Evolutionary conservation across 768 basidiomycete genomes (phyloP).

Genomic region (Pisolithus albus): DNA sequence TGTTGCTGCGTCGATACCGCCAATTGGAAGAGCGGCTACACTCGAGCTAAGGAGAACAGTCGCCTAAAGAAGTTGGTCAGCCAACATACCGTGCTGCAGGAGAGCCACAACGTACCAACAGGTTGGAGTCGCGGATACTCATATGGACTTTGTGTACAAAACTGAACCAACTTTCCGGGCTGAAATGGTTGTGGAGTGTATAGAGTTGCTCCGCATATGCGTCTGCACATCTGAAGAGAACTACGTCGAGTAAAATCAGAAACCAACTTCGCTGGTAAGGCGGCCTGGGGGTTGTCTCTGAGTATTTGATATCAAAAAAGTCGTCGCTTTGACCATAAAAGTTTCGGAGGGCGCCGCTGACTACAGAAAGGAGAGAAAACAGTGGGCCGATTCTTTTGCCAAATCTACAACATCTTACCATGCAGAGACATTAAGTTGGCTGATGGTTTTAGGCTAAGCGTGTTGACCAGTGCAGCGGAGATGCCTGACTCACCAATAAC

Average conservation of each 20-base stretch:
- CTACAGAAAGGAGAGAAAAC: slow-evolving; percentile 2
- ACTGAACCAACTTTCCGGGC: slow-evolving; percentile 19
- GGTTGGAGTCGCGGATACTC: slow-evolving; percentile 27
- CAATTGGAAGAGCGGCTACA: slow-evolving; percentile 18
- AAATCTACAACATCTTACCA: slow-evolving; percentile 13
- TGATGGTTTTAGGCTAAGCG: slow-evolving; percentile 1
- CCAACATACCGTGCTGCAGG: background rate
- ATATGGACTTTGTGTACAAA: slow-evolving; percentile 26
- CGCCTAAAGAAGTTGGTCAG: slow-evolving; percentile 12
- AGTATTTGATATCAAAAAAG: slow-evolving; percentile 25
- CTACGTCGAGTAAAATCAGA: slow-evolving; percentile 14
- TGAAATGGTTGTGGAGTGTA: slow-evolving; percentile 22
- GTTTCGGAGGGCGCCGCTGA: slow-evolving; percentile 21
- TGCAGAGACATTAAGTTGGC: slow-evolving; percentile 26
- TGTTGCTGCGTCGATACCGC: background rate
- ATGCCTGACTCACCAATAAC: slow-evolving; percentile 15
- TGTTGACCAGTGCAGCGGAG: background rate
- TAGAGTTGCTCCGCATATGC: slow-evolving; percentile 23
- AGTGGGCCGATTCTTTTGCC: too few relatives aligned
- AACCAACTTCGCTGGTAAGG: slow-evolving; percentile 17
- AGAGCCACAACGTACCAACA: slow-evolving; percentile 13
- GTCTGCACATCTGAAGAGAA: slow-evolving; percentile 22
- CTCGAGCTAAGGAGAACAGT: slow-evolving; percentile 24
- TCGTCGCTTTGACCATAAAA: slow-evolving; percentile 27
- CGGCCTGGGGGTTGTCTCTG: background rate